A percentile compares a stretch with the other conserved stretches of the same genome.
Conservation (phyloP, 192 early-diverging fungal genomes). For the Entophlyctis helioformis region DNA sequence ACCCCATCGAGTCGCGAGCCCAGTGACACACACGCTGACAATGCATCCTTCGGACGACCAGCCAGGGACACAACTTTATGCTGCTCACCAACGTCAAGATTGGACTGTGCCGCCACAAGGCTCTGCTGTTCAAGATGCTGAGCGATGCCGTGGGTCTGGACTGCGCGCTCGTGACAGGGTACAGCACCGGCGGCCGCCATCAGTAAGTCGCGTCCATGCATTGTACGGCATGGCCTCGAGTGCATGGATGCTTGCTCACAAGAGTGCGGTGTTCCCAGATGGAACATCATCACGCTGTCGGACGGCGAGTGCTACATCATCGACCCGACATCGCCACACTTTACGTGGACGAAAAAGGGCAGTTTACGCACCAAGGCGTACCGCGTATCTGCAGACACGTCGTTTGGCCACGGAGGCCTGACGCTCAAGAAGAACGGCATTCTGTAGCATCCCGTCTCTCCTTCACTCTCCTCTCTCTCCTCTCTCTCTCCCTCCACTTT, state of each 20-base stretch:
- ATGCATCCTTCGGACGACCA: slow-evolving; percentile 2
- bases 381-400: slow-evolving; percentile 14
- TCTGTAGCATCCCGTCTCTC: too few species aligned
- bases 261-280: slow-evolving; percentile 6
- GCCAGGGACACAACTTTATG: slow-evolving; percentile 39
- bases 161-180: slow-evolving; percentile 37
- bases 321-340: slow-evolving; percentile 36
- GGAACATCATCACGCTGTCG: slow-evolving; percentile 35
- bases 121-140: slow-evolving; percentile 37
- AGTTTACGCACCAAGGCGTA: slow-evolving; percentile 26
- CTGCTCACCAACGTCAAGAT: slow-evolving; percentile 26
- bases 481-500: too few species aligned
- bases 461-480: too few species aligned
- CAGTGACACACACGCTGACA: too few species aligned
- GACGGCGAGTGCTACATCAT: slow-evolving; percentile 23
- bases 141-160: slow-evolving; percentile 27
- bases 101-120: slow-evolving; percentile 39
- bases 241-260: background rate
- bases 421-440: slow-evolving; percentile 29
- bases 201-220: slow-evolving; percentile 15
- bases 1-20: too few species aligned
- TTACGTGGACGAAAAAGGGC: slow-evolving; percentile 38
- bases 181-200: slow-evolving; percentile 32
- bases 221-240: background rate
- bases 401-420: slow-evolving; percentile 37